These are phyloP conservation scores for Plectosphaerella cucumerina DNA, from an alignment of 2,329 filamentous ascomycete genomes.

Conservation along the genomic window DNA sequence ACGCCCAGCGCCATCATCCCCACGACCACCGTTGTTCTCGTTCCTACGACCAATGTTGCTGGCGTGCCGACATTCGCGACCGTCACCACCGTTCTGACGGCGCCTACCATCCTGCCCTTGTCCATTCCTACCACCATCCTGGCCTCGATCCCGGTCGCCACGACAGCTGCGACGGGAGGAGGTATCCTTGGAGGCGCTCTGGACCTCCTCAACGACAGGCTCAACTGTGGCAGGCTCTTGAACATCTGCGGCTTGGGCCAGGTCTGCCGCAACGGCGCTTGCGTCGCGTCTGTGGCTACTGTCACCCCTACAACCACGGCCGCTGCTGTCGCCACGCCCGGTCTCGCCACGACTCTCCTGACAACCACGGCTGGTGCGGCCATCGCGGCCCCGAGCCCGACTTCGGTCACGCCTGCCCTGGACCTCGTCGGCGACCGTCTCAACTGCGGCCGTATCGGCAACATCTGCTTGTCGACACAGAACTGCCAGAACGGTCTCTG, in stretches of 20 bases:
- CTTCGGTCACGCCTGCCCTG: not conserved
- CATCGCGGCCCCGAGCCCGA: not conserved
- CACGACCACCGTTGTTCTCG: not conserved
- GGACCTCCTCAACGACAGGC: not conserved
- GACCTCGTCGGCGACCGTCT: not conserved
- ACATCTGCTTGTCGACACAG: not conserved
- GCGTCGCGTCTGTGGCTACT: not conserved
- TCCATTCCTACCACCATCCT: not conserved
- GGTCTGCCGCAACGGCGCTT: not conserved
- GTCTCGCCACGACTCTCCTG: not conserved
- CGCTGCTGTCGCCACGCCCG: not conserved
- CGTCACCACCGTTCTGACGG: not conserved
- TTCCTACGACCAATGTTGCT: not conserved
- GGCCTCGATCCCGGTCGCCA: not conserved
- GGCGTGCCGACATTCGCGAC: not conserved
- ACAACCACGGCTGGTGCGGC: not conserved
- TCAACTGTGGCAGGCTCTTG: not conserved
- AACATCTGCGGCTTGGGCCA: not conserved
- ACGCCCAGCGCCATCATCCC: not conserved
- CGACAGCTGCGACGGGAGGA: not conserved
- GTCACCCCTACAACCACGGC: not conserved
- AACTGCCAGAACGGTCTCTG: not conserved
- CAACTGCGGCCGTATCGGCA: not conserved
- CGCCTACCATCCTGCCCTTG: not conserved
- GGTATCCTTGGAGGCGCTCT: not conserved